Percentiles rank a stretch among this genome's conserved stretches.
phyloP scores from a whole-genome alignment of 202 grass and related monocot genomes.

The Panicum virgatum region DNA sequence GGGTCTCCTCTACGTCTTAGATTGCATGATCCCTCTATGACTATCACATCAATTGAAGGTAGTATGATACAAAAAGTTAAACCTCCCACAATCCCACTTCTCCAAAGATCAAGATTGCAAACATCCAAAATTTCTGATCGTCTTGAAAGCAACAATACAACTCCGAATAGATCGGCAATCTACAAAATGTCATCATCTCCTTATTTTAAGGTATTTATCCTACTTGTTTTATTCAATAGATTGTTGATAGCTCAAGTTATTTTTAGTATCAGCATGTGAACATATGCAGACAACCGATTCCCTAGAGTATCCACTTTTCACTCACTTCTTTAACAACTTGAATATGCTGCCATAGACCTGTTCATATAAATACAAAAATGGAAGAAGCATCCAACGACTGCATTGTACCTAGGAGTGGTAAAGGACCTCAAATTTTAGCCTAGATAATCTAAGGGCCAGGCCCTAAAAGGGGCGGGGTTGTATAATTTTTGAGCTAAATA shows the following conservation, averaged over 20 bases:
- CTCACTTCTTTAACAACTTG: background rate
- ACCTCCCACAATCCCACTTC: slow-evolving; percentile 18
- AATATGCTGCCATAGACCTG: background rate
- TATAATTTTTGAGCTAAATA: too few species aligned
- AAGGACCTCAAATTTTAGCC: too few species aligned
- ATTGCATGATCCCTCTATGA: slow-evolving; percentile 38
- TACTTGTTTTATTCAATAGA: slow-evolving; percentile 3
- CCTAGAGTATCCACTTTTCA: background rate
- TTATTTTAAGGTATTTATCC: slow-evolving; percentile 61
- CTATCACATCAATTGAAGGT: slow-evolving; percentile 32
- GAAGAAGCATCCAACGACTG: background rate
- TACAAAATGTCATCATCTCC: slow-evolving; percentile 64
- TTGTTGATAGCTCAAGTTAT: slow-evolving; percentile 4
- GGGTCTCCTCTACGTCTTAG: slow-evolving; percentile 45
- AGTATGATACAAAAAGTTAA: slow-evolving; percentile 25
- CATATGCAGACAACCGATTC: background rate
- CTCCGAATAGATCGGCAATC: slow-evolving; percentile 51
- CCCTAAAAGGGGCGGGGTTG: too few species aligned
- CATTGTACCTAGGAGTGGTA: background rate
- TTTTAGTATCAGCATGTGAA: background rate
- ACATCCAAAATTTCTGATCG: slow-evolving; percentile 18
- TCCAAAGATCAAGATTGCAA: slow-evolving; percentile 37
- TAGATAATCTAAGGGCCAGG: too few species aligned
- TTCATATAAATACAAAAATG: background rate
- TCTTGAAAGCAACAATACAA: slow-evolving; percentile 29